phyloP scores from a whole-genome alignment of 2,329 filamentous ascomycete species.

The Venturiaceae sp. region DNA sequence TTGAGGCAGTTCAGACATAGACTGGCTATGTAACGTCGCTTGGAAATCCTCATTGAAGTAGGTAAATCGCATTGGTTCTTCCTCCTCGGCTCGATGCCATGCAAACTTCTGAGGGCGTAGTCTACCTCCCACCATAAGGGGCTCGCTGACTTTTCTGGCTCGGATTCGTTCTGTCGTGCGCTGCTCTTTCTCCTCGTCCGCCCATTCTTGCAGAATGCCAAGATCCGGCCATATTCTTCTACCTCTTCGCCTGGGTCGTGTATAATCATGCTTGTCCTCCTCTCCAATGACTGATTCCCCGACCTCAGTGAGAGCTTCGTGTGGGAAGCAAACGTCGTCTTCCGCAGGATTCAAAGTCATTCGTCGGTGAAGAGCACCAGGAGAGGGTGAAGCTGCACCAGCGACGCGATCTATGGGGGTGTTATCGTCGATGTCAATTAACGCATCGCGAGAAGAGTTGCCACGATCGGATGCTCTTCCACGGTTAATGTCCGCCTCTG shows the following conservation, averaged over 20 bases:
- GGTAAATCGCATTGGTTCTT: constrained; percentile 87
- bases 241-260: constrained; percentile 45
- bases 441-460: constrained; percentile 27
- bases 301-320: constrained; percentile 61
- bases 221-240: constrained; percentile 76
- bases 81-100: constrained; percentile 84
- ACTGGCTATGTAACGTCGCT: constrained; percentile 92
- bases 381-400: neutral
- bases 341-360: constrained; percentile 49
- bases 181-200: constrained; percentile 78
- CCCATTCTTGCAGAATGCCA: constrained; percentile 78
- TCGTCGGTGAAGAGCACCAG: constrained; percentile 26
- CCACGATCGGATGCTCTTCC: constrained; percentile 17
- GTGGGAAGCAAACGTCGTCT: constrained; percentile 88
- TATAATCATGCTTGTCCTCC: constrained; percentile 34
- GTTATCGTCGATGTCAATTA: constrained; percentile 40
- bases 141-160: constrained; percentile 87
- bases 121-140: constrained; percentile 82
- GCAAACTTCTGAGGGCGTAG: constrained; percentile 66
- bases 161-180: constrained; percentile 67
- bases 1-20: constrained; percentile 85
- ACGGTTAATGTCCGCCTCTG: constrained; percentile 45
- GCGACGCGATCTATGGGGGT: constrained; percentile 3
- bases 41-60: constrained; percentile 98
- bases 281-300: constrained; percentile 46